Evolutionary conservation across 345 rosid species (phyloP), one percentile per base, ranked within the genome.

Genomic region (Citrus hindsii): DNA sequence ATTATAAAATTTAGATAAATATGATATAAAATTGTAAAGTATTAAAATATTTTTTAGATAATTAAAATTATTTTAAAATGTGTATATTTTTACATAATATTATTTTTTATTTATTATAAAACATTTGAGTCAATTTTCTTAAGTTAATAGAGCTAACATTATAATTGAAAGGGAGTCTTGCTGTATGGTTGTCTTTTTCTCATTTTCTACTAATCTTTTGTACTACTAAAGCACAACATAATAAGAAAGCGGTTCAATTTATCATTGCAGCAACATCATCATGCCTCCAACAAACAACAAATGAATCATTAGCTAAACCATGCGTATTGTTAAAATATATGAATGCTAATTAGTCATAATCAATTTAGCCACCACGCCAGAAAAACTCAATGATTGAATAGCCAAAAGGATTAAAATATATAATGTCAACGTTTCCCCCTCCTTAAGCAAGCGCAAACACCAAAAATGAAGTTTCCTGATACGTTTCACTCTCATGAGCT

Each of bases 221-320:
- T 24, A 60, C 24, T 37, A 37, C 40, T 37, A 7, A 37, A 37
- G 40, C 9, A 1, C 10, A 38, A 8, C 8, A 8, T 38, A 12
- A 38, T 38, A 8, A 9, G 2, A 38, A 38, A 38, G 42, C 3
- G 3, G 42, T 38, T 38, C 10, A 38, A 38, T 38, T 38, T 38
- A 38, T 38, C 42, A 38, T 9, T 38, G 42, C 12, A 38, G 72
- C 74, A 33, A 68, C 58, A 81, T 84, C 78, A 83, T 87, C 69
- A 71, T 51, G 25, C 71, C 67, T 69, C 62, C 76, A 73, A 73
- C 77, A 71, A 63, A 60, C 24, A 9, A 65, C 55, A 30, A 24
- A 59, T 67, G 82, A 22, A 81, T 86, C 82, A 82, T 86, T 76
- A 42, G 35, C 84, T 33, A 65, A 74, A 59, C 68, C 86, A 82